Conservation (phyloP, 2,329 filamentous ascomycete species). For the Ascomycota sp. region DNA sequence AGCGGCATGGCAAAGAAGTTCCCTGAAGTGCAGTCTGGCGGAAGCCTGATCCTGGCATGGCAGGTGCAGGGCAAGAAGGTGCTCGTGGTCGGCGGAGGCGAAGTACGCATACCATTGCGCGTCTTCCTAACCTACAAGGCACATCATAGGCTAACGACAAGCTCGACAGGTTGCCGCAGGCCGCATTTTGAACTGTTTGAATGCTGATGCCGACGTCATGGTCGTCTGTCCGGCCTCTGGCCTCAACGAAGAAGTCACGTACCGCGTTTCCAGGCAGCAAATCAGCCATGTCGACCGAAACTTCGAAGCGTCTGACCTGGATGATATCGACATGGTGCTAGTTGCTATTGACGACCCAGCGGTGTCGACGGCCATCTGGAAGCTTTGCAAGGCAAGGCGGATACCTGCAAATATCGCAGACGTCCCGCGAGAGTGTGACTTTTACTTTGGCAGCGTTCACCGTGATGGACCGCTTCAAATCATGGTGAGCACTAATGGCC, state of each 20-base stretch:
- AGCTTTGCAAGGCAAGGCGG: slow-evolving; percentile 66
- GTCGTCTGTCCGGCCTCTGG: slow-evolving; percentile 64
- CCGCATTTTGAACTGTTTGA: slow-evolving; percentile 81
- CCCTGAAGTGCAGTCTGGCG: slow-evolving; percentile 70
- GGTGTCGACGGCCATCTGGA: slow-evolving; percentile 82
- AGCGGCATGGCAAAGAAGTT: slow-evolving; percentile 30
- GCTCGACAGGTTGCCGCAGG: slow-evolving; percentile 67
- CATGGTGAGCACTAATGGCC: slow-evolving; percentile 97
- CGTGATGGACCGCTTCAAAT: slow-evolving; percentile 89
- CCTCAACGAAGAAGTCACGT: slow-evolving; percentile 72
- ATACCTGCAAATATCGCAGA: slow-evolving; percentile 93
- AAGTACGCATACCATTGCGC: slow-evolving; percentile 34
- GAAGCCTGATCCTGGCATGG: slow-evolving; percentile 89
- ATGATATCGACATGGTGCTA: slow-evolving; percentile 68
- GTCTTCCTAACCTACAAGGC: background rate
- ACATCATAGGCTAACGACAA: slow-evolving; percentile 3
- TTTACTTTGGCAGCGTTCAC: slow-evolving; percentile 94
- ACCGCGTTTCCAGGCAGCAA: slow-evolving; percentile 55
- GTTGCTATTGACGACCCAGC: slow-evolving; percentile 84
- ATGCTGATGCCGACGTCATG: slow-evolving; percentile 79
- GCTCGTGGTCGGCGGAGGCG: slow-evolving; percentile 84
- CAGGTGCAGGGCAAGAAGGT: slow-evolving; percentile 78
- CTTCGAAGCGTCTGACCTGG: slow-evolving; percentile 75
- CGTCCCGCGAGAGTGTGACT: slow-evolving; percentile 90
- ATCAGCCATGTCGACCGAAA: slow-evolving; percentile 63